Base-by-base conservation (phyloP, 2,329 filamentous ascomycete species). In the Xylaria sp. region DNA sequence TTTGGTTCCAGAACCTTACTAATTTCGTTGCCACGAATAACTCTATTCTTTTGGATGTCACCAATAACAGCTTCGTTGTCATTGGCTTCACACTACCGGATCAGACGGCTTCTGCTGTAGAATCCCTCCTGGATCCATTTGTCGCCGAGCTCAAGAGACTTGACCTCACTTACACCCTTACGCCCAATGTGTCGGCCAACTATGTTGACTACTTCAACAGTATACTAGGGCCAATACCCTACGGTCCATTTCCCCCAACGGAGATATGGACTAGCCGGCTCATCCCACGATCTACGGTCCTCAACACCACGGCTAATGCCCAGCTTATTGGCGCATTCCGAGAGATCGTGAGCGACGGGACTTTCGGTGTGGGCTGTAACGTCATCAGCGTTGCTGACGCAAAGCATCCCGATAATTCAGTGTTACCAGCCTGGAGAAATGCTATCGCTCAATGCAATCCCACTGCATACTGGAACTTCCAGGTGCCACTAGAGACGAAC, bases 401-500 rank as follows among this genome's bases (percentile, higher is more conserved):
- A 15, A 15, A 36, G 4, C 68, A 67, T 49, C 62, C 66, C 1
- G 62, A 66, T 55, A 74, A 74, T 43, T 31, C 72, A 0, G 67
- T 74, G 4, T 15, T 54, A 4, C 64, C 72, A 2, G 60, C 55
- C 9, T 74, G 69, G 69, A 55, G 71, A 9, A 51, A 71, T 20
- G 48, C 59, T 7, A 49, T 64, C 39, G 58, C 39, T 59, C 62
- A 7, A 39, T 62, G 49, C 36, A 62, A 20, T 18, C 20, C 28
- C 5, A 54, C 18, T 18, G 39, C 33, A 4, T 54, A 31, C 25
- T 62, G 60, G 49, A 36, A 62, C 10, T 62, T n/a, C 18, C 8
- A 43, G n/a, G 23, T 12, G 78, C 80, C n/a, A 76, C 78, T 1
- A 76, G 80, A 67, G 15, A 13, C 43, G 73, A 71, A 20, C 64